Conservation (phyloP, 441 rosid genomes). For the Biscutella laevigata region DNA sequence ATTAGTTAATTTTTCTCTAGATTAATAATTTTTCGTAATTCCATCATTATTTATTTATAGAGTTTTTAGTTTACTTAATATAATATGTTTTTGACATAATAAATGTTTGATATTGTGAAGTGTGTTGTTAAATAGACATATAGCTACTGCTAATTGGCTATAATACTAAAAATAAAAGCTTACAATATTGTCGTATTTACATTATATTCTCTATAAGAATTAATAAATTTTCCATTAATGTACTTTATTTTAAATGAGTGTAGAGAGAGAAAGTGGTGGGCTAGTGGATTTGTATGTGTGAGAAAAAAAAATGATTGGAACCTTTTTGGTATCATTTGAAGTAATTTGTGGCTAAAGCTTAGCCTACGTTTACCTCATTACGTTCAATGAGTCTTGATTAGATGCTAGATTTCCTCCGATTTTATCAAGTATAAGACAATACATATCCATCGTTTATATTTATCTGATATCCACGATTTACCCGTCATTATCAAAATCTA, state of each 20-base stretch:
- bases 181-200: conserved; percentile 2
- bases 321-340: conserved; percentile 41
- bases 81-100: no score
- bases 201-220: not conserved
- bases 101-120: no score
- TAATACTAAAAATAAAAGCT: conserved; percentile 2
- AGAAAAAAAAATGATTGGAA: conserved; percentile 35
- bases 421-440: no score
- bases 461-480: not conserved
- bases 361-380: conserved; percentile 46
- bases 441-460: not conserved
- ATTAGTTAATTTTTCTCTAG: no score
- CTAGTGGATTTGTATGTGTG: conserved; percentile 24
- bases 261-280: conserved; percentile 11
- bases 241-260: not conserved
- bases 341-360: conserved; percentile 38
- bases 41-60: no score
- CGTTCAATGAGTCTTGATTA: conserved; percentile 41
- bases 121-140: no score
- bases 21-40: no score
- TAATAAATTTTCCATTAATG: not conserved
- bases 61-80: no score
- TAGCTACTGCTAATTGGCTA: conserved; percentile 3
- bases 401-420: conserved; percentile 7
- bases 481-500: not conserved